These are phyloP conservation scores for Daldinia concentrica DNA, from an alignment of 495 filamentous ascomycete species.

Conservation along the genomic window DNA sequence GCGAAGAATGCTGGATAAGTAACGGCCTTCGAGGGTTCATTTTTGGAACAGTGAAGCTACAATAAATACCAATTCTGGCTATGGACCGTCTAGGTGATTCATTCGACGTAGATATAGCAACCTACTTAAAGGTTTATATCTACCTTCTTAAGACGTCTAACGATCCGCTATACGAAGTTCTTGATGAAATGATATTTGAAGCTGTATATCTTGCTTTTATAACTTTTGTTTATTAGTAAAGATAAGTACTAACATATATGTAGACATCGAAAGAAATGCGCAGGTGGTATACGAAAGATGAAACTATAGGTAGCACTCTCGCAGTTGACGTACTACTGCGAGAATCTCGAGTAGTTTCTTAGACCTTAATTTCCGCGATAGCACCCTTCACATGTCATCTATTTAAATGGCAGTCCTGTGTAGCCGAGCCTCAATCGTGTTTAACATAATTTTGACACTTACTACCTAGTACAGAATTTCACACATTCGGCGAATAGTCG, in stretches of 20 bases:
- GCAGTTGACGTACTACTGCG: background rate
- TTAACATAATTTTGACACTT: background rate
- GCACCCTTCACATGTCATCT: slow-evolving; percentile 10
- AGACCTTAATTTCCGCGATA: background rate
- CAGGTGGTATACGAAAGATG: no score
- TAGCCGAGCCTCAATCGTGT: background rate
- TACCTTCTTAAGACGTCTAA: background rate
- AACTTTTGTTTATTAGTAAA: background rate
- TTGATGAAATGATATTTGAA: no score
- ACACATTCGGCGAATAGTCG: background rate
- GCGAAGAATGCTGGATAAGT: slow-evolving; percentile 84
- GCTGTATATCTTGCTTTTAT: no score
- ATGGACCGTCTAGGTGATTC: background rate
- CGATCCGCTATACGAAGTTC: no score
- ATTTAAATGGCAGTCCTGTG: background rate
- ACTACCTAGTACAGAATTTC: background rate
- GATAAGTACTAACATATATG: background rate
- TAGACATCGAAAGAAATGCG: no score
- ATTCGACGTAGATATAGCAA: background rate
- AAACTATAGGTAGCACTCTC: background rate
- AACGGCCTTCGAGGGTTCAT: slow-evolving; percentile 86
- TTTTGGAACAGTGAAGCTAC: slow-evolving; percentile 46
- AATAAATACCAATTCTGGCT: background rate
- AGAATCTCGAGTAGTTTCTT: background rate
- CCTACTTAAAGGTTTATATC: background rate